These are phyloP conservation scores for Eimeria necatrix DNA, from an alignment of 169 alveolate species.

Conservation along the genomic window DNA sequence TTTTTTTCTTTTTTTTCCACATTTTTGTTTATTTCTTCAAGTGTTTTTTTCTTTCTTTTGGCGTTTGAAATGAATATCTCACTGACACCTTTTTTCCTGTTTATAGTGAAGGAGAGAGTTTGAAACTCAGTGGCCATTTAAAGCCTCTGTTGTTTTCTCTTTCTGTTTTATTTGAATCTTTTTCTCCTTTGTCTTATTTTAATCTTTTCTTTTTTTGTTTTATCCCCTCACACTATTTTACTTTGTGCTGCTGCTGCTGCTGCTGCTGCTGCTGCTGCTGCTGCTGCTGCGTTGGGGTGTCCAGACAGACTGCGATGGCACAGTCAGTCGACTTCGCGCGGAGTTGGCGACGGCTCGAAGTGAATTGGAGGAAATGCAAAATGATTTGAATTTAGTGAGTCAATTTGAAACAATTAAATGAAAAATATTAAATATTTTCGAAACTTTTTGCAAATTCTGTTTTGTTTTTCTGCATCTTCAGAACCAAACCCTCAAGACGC, in stretches of 20 bases:
- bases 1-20: no score
- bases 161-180: no score
- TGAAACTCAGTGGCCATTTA: no score
- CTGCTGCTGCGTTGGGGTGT: conserved; percentile 12
- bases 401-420: not conserved
- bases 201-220: not conserved
- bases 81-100: no score
- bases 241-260: not conserved
- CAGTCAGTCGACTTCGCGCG: conserved; percentile 19
- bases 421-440: no score
- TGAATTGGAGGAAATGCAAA: conserved; percentile 13
- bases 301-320: conserved; percentile 67
- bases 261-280: not conserved
- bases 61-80: no score
- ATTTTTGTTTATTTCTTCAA: no score
- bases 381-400: conserved; percentile 1
- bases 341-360: conserved; percentile 22
- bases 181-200: no score
- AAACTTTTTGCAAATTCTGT: not conserved
- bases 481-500: conserved; percentile 21
- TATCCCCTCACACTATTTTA: not conserved
- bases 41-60: no score
- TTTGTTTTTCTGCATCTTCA: not conserved
- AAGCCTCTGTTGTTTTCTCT: no score
- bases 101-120: no score